Conservation (phyloP, 2,329 filamentous ascomycete genomes). For the Hypoxylon sp. region DNA sequence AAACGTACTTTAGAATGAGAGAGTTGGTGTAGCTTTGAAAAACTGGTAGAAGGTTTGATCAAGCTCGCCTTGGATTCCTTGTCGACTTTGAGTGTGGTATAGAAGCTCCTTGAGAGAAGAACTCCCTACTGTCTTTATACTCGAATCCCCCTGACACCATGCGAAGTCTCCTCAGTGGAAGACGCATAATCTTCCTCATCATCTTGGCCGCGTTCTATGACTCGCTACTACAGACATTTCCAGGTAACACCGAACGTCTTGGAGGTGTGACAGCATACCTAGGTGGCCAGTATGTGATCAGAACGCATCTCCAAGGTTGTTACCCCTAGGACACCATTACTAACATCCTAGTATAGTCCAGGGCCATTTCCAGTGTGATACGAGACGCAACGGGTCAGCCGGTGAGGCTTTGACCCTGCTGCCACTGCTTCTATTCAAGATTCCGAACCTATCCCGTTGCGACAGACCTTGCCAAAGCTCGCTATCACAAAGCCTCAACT, state of each 20-base stretch:
- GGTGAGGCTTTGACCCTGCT: slow-evolving; percentile 22
- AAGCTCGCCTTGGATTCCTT: slow-evolving; percentile 12
- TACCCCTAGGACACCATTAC: slow-evolving; percentile 2
- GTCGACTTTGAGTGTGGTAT: neutral
- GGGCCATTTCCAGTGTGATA: neutral
- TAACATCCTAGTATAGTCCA: slow-evolving; percentile 1
- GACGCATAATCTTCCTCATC: slow-evolving; percentile 23
- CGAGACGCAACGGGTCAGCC: slow-evolving; percentile 24
- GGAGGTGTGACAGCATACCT: slow-evolving; percentile 11
- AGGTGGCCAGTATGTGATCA: neutral
- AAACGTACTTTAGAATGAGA: neutral
- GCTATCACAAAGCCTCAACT: slow-evolving; percentile 1
- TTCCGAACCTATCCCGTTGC: slow-evolving; percentile 32
- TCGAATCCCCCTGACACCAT: slow-evolving; percentile 1
- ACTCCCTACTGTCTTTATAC: slow-evolving; percentile 32
- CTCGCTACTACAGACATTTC: slow-evolving; percentile 7
- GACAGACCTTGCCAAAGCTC: neutral
- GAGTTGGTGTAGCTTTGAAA: neutral
- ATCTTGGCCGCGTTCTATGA: slow-evolving; percentile 2
- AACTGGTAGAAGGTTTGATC: neutral
- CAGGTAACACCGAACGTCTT: slow-evolving; percentile 21
- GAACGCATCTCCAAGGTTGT: slow-evolving; percentile 1
- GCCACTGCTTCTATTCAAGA: slow-evolving; percentile 4
- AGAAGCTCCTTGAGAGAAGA: slow-evolving; percentile 5
- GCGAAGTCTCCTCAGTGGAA: slow-evolving; percentile 6